Evolutionary conservation across 176 grass and related monocot species (phyloP), one percentile per base, ranked within the genome.

Genomic region (Avena atlantica): DNA sequence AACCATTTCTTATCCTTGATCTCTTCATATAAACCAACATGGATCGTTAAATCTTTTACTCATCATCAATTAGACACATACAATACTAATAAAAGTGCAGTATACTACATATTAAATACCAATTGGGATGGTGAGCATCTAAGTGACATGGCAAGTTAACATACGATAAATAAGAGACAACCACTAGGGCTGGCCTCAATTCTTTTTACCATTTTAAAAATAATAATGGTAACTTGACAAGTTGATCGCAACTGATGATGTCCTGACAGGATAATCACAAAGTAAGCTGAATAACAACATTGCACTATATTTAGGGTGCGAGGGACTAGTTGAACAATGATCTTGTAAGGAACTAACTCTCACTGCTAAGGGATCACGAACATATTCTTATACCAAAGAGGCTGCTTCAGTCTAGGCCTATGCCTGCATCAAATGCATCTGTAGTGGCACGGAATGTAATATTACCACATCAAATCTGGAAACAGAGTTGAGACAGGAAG

Each of bases 351-450:
- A 84, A 59, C 19, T 42, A 84, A 44, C 27, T 17, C 7, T 29
- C 64, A 16, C 19, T 61, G 40, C 40, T 52, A 88, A 76, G 25
- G 24, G 42, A 52, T 37, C 56, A 49, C 17, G 12, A 78, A 50
- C 49, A 59, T 1, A 68, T 81, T 27, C 62, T 69, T 79, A 59
- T 61, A 83, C 24, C 6, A 79, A 24, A 91, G 12, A 79, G 36
- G 12, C 55, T 73, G 31, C 16, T 74, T 80, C 83, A 31, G 25
- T 70, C 23, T 59, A 55, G 12, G 50, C 24, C 79, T 61, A 55
- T 88, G n/a, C 12, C 76, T 56, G 27, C 78, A 77, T 16, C 31
- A 70, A 87, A 84, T 81, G 50, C 44, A 84, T 75, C 42, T 76
- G 82, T 62, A 85, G 59, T 74, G 74, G 51, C 37, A 70, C 81